A percentile compares a stretch with the other conserved stretches of the same genome.
These are phyloP conservation scores for rapeseed (Brassica napus) DNA, from an alignment of 345 rosid species.

Conservation along the genomic window Da-Ae NC_063444.1:8749501-8750000, in stretches of 20 bases:
- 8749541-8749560: background rate
- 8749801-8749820: slow-evolving; percentile 3
- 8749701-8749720: slow-evolving; percentile 11
- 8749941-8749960: background rate
- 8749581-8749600: background rate
- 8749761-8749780: background rate
- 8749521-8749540: background rate
- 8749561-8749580: background rate
- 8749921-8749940: slow-evolving; percentile 4
- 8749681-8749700: background rate
- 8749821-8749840: background rate
- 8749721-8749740: background rate
- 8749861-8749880: background rate
- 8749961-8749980: background rate
- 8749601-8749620: background rate
- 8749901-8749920: slow-evolving; percentile 4
- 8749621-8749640: slow-evolving; percentile 5
- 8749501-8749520: background rate
- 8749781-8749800: background rate
- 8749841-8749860: background rate
- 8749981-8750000: background rate
- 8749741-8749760: background rate
- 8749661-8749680: background rate
- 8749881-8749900: slow-evolving; percentile 21
- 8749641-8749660: background rate